Conservation (phyloP, 148 eudicot genomes). For the Arbutus unedo region DNA sequence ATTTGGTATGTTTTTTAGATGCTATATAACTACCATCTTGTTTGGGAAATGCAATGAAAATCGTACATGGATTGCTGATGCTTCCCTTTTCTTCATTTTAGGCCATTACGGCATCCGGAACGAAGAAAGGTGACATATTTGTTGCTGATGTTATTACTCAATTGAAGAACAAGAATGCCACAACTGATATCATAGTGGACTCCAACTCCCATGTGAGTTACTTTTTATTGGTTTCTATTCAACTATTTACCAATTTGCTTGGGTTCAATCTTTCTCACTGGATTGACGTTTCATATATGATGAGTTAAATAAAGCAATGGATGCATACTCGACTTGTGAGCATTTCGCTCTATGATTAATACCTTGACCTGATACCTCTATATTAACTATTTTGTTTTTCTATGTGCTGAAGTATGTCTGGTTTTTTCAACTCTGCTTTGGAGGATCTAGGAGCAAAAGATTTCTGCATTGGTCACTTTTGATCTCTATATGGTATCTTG, state of each 20-base stretch:
- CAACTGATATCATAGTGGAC: slow-evolving; percentile 80
- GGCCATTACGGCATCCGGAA: slow-evolving; percentile 67
- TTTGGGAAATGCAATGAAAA: not conserved
- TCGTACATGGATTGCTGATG: not conserved
- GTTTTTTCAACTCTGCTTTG: not conserved
- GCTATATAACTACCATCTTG: not conserved
- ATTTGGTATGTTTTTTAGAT: not conserved
- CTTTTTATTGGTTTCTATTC: not conserved
- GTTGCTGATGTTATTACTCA: slow-evolving; percentile 70
- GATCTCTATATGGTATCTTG: too few relatives aligned
- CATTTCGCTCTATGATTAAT: not conserved
- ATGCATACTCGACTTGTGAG: not conserved
- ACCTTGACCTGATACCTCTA: not conserved
- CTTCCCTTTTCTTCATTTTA: slow-evolving; percentile 13
- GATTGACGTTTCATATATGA: not conserved
- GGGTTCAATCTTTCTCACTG: not conserved
- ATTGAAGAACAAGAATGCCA: slow-evolving; percentile 63
- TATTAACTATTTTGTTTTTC: not conserved
- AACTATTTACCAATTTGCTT: not conserved
- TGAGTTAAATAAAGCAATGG: not conserved
- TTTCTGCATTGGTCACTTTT: too few relatives aligned
- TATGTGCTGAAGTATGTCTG: not conserved
- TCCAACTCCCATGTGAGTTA: slow-evolving; percentile 64
- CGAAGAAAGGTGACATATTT: slow-evolving; percentile 64
- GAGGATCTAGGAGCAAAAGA: too few relatives aligned